Percentiles rank a stretch among this genome's conserved stretches.
phyloP scores from a whole-genome alignment of 2,329 filamentous ascomycete species.

The Botrytis fragariae region DNA sequence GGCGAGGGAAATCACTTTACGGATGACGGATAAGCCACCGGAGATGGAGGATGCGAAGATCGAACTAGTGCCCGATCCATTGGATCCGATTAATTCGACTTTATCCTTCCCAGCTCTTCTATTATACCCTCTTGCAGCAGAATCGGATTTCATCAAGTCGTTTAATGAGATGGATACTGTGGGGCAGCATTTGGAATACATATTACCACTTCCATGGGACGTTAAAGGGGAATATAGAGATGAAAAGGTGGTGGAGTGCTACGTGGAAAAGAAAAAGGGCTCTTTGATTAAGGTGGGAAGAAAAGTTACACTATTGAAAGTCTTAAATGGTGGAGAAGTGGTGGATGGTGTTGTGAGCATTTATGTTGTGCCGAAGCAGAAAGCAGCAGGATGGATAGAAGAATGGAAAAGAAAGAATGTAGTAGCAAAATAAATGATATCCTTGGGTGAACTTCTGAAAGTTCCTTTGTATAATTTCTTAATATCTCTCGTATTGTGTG shows the following conservation, averaged over 20 bases:
- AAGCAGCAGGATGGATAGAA: constrained; percentile 72
- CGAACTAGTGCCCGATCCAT: constrained; percentile 65
- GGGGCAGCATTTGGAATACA: constrained; percentile 75
- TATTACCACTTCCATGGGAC: constrained; percentile 91
- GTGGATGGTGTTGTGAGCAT: constrained; percentile 82
- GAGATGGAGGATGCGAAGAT: constrained; percentile 84
- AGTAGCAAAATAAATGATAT: constrained; percentile 30
- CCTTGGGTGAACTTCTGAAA: neutral
- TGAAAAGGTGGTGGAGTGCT: constrained; percentile 76
- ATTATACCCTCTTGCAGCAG: constrained; percentile 76
- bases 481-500: neutral
- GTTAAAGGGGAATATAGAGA: constrained; percentile 60
- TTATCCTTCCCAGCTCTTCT: constrained; percentile 78
- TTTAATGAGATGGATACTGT: constrained; percentile 77
- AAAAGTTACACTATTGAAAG: constrained; percentile 73
- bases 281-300: constrained; percentile 88
- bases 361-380: constrained; percentile 72
- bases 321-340: constrained; percentile 74
- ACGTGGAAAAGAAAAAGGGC: constrained; percentile 77
- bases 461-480: neutral
- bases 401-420: constrained; percentile 77
- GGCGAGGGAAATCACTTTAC: constrained; percentile 67
- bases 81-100: constrained; percentile 64
- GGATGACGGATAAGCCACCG: constrained; percentile 68
- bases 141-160: constrained; percentile 88